Base-by-base conservation (phyloP, 2,329 filamentous ascomycete genomes). In the Fusarium tjaetaba region DNA sequence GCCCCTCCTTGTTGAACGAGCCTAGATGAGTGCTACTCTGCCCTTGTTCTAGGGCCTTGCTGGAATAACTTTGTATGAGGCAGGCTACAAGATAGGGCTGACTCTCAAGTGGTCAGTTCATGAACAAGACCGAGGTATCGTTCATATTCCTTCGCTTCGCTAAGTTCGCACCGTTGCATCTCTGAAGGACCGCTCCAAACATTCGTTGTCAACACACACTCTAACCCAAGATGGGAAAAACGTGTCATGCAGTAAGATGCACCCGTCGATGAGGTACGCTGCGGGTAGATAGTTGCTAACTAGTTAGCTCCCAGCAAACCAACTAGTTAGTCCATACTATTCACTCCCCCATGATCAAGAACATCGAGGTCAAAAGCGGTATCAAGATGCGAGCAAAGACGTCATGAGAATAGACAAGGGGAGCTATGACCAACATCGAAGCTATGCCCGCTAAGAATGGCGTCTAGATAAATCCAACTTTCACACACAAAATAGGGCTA, bases 361-460 rank as follows among this genome's bases (percentile, higher is more conserved):
- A 4, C 30, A n/a, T 62, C 53, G 55, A 26, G n/a, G 34, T 68
- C 72, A 15, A 65, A 77, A 74, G 39, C 14, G 63, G 76, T 61
- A 66, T 74, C 70, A 75, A 76, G 64, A 76, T 34, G 75, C 76
- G 72, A 75, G 59, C n/a, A 42, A 63, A 46, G 26, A 70, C 56
- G 70, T 72, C 70, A 73, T 73, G 22, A 41, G 42, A 51, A 64
- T 20, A 36, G n/a, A 52, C 49, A 34, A 68, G 24, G n/a, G 46
- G 32, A 73, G 70, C 65, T 71, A 71, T 73, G 70, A 30, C 70
- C 59, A 70, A 58, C 32, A n/a, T 38, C 28, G 16, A 55, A 41
- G 39, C 48, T 61, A 39, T 24, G 5, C 26, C 51, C 51, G 36
- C 22, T 46, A 67, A 48, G 60, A 14, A 55, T 38, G 51, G 30